Conservation (phyloP, 2,329 filamentous ascomycete species). For the Emergomyces pasteurianus region DNA sequence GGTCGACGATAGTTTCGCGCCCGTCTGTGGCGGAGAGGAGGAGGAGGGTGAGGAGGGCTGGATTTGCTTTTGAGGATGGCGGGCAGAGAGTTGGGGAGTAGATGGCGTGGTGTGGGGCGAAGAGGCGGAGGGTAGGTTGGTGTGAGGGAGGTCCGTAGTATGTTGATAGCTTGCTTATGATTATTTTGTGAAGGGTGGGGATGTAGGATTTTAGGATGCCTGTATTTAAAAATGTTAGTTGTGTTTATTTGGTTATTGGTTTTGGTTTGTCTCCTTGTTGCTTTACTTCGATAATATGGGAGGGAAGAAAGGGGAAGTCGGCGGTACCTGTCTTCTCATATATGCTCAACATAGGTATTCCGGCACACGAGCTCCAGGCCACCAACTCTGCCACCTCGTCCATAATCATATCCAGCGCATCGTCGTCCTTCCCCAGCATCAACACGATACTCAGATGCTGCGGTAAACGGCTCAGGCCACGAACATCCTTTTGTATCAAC, state of each 20-base stretch:
- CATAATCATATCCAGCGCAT: conserved; percentile 70
- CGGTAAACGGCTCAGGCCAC: conserved; percentile 59
- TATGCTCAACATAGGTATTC: conserved; percentile 75
- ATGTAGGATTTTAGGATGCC: conserved; percentile 84
- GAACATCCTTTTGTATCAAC: conserved; percentile 79
- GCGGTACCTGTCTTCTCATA: conserved; percentile 76
- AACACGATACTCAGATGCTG: conserved; percentile 81
- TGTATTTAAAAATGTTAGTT: conserved; percentile 23
- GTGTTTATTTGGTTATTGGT: not conserved
- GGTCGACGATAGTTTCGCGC: conserved; percentile 83
- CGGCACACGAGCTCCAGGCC: conserved; percentile 84
- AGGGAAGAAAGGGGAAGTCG: not conserved
- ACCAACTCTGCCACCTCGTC: conserved; percentile 85
- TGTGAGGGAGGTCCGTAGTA: conserved; percentile 65
- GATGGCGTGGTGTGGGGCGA: conserved; percentile 56
- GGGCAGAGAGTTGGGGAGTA: conserved; percentile 16
- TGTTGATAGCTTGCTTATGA: conserved; percentile 65
- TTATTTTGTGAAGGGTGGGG: conserved; percentile 66
- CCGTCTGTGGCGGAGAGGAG: conserved; percentile 82
- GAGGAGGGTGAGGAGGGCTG: conserved; percentile 47
- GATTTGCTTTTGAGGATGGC: conserved; percentile 15
- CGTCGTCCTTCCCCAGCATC: conserved; percentile 55
- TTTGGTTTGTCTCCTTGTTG: not conserved
- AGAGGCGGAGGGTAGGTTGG: conserved; percentile 59
- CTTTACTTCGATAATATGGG: not conserved